phyloP scores from a whole-genome alignment of 371 early-diverging fungal genomes.

The Syncephalis plumigaleata region DNA sequence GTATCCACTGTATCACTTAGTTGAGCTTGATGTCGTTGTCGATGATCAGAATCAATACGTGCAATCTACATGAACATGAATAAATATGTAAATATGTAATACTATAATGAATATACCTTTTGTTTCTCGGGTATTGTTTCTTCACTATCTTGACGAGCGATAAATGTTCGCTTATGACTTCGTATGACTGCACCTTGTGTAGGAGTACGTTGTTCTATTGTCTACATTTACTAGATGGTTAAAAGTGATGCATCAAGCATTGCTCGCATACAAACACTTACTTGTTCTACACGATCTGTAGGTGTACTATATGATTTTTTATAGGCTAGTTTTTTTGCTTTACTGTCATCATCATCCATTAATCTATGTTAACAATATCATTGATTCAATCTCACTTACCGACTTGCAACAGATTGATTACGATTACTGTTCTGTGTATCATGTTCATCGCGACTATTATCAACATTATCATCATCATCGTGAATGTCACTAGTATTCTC shows the following conservation, averaged over 20 bases:
- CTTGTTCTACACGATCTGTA: no score
- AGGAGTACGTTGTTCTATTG: not conserved
- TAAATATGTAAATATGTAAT: not conserved
- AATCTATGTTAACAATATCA: no score
- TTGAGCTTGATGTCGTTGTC: not conserved
- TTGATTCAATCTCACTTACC: no score
- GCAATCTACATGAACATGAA: not conserved
- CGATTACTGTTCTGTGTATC: no score
- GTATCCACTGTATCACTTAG: not conserved
- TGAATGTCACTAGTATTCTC: not conserved
- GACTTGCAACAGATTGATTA: no score
- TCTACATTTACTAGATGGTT: no score
- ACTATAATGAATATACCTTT: not conserved
- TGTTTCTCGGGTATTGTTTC: not conserved
- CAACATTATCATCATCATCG: not conserved
- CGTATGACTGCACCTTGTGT: not conserved
- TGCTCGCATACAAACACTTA: no score
- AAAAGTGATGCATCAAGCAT: no score
- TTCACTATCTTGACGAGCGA: not conserved
- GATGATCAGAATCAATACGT: not conserved
- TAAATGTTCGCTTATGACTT: not conserved
- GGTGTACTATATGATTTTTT: no score
- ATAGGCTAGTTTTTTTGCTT: no score
- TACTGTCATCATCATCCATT: no score
- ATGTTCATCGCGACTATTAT: no score